phyloP scores from a whole-genome alignment of 164 flowering plant species.

The Macadamia integrifolia region DNA sequence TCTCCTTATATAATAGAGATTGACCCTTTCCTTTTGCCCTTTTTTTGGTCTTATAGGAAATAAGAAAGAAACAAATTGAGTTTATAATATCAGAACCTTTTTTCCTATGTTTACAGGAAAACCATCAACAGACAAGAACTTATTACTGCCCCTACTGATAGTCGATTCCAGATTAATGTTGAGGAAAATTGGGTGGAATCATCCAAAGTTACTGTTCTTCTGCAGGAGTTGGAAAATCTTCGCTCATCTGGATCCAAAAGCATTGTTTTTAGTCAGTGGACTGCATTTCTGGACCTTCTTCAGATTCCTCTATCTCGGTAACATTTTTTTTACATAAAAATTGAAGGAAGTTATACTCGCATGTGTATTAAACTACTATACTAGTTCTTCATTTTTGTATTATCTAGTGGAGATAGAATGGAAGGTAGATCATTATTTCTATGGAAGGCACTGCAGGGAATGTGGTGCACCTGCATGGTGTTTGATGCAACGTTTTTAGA shows the following conservation, averaged over 20 bases:
- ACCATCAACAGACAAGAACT: slow-evolving; percentile 67
- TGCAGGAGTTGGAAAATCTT: slow-evolving; percentile 67
- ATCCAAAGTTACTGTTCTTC: slow-evolving; percentile 58
- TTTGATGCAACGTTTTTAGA: background rate
- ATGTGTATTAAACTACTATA: background rate
- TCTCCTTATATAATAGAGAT: background rate
- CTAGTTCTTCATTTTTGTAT: too few species aligned
- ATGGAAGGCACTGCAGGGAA: background rate
- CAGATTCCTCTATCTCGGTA: slow-evolving; percentile 92
- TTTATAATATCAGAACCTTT: background rate
- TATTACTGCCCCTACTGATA: slow-evolving; percentile 86
- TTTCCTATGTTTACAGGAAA: slow-evolving; percentile 49
- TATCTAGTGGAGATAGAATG: too few species aligned
- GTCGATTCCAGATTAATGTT: slow-evolving; percentile 80
- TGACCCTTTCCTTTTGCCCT: background rate
- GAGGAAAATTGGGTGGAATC: slow-evolving; percentile 98
- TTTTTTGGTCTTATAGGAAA: too few species aligned
- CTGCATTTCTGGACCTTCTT: slow-evolving; percentile 89
- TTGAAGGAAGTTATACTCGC: background rate
- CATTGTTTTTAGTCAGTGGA: slow-evolving; percentile 98
- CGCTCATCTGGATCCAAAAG: slow-evolving; percentile 75
- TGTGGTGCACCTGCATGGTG: background rate
- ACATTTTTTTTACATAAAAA: slow-evolving; percentile 9
- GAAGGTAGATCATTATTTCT: background rate
- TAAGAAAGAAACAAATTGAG: too few species aligned